Conservation (phyloP, 1,284 basidiomycete genomes). For the Naganishia sp. region DNA sequence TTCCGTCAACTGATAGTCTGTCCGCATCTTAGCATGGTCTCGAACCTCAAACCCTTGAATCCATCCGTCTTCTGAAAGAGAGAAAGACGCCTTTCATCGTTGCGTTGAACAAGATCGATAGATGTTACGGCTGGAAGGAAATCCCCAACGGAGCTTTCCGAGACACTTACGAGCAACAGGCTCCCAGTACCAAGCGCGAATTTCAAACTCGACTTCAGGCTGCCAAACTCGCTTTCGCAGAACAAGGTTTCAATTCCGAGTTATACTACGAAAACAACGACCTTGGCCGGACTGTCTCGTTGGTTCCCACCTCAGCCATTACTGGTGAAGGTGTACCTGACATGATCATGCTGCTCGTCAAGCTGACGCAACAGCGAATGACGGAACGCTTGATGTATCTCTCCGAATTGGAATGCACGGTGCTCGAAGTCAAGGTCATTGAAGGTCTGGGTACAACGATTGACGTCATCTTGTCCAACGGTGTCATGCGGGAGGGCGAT, state of each 20-base stretch:
- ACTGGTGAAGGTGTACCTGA: constrained; percentile 99
- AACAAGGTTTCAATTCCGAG: constrained; percentile 94
- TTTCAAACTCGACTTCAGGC: constrained; percentile 87
- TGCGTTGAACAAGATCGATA: constrained; percentile 99
- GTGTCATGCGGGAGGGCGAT: constrained; percentile 88
- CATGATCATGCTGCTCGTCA: constrained; percentile 97
- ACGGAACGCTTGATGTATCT: constrained; percentile 97
- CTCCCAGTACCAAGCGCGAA: constrained; percentile 77
- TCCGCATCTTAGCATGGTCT: constrained; percentile 73
- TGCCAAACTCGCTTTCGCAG: constrained; percentile 89
- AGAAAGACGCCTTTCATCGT: constrained; percentile 99
- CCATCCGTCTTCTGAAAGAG: constrained; percentile 86
- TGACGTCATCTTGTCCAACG: constrained; percentile 95
- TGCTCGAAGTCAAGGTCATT: constrained; percentile 98
- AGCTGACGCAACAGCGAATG: constrained; percentile 98
- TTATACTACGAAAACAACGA: constrained; percentile 98
- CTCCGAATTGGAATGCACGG: constrained; percentile 97
- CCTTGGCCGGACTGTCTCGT: constrained; percentile 88
- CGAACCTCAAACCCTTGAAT: constrained; percentile 96
- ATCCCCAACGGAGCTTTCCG: constrained; percentile 90
- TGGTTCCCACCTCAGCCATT: constrained; percentile 96
- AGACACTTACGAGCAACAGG: constrained; percentile 86
- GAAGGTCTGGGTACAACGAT: constrained; percentile 98
- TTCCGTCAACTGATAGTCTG: constrained; percentile 22
- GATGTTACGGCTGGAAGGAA: constrained; percentile 92